Base-by-base conservation (phyloP, 352 stramenopile genomes). In the Phytophthora lateralis region DNA sequence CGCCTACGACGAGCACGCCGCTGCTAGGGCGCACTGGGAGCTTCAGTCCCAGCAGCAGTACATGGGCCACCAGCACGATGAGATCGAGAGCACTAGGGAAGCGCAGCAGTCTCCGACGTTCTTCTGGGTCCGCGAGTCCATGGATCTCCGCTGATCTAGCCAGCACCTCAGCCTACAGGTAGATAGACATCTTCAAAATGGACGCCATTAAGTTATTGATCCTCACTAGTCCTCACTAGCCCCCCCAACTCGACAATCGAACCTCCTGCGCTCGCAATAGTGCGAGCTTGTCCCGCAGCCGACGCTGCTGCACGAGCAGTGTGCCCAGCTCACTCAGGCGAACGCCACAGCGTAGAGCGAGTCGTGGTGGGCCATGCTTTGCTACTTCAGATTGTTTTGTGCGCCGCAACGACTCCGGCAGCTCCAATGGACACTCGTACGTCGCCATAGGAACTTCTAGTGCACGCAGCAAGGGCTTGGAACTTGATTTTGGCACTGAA, bases 351-450 rank as follows among this genome's bases (percentile, higher is more conserved):
- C 77, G 82, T 30, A 90, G 56, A 44, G 73, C 64, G 11, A 91
- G 60, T 32, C 78, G 79, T 24, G 82, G 80, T 21, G 78, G 69
- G 3, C 80, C 80, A 38, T 82, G 63, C n/a, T 71, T 75, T 8
- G 65, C 52, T 10, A 89, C 47, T 29, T 87, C 76, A 0, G 57
- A 35, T 34, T 75, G 69, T 57, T 82, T 73, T n/a, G 67, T 61
- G 27, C 56, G 59, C 12, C 82, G 60, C 34, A 90, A 50, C 15
- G 66, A 63, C 43, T 81, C 77, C 0, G 75, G 65, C n/a, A 91
- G 66, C 34, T 93, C 80, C 32, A 93, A 73, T n/a, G 71, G 63
- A 39, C 88, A 34, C 38, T 91, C 77, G 49, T 89, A 90, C 53
- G 64, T 81, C 11, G 76, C 85, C 80, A 93, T 82, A 24, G 70